These are phyloP conservation scores for Diatrype stigma DNA, from an alignment of 2,329 filamentous ascomycete species.

Conservation along the genomic window DNA sequence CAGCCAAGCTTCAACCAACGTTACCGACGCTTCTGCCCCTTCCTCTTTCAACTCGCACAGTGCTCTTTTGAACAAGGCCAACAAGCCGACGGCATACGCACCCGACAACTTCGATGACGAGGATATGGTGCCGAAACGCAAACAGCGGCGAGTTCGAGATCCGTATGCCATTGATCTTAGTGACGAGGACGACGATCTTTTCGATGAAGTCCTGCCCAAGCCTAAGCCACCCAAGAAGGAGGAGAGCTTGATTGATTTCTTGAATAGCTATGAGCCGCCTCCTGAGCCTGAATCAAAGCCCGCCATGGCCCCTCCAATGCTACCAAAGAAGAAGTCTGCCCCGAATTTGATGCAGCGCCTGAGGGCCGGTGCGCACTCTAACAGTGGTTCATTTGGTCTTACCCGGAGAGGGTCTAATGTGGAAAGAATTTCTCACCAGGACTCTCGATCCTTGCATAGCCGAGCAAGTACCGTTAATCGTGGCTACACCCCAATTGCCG, in stretches of 20 bases:
- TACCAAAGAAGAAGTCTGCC: slow-evolving; percentile 60
- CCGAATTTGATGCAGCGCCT: slow-evolving; percentile 60
- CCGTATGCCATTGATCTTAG: slow-evolving; percentile 89
- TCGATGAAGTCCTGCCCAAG: slow-evolving; percentile 37
- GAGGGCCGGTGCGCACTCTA: slow-evolving; percentile 28
- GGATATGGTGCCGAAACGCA: slow-evolving; percentile 63
- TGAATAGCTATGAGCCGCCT: slow-evolving; percentile 66
- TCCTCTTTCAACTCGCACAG: slow-evolving; percentile 74
- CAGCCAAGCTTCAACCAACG: slow-evolving; percentile 52
- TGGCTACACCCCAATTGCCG: slow-evolving; percentile 51
- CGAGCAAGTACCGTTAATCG: slow-evolving; percentile 32
- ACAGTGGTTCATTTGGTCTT: slow-evolving; percentile 21
- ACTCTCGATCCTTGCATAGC: slow-evolving; percentile 36
- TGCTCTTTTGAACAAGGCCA: slow-evolving; percentile 52
- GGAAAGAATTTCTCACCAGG: slow-evolving; percentile 28
- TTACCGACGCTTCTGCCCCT: slow-evolving; percentile 55
- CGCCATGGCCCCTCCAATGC: slow-evolving; percentile 30
- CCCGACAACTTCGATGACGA: slow-evolving; percentile 43
- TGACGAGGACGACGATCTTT: slow-evolving; percentile 63
- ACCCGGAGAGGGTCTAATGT: slow-evolving; percentile 21
- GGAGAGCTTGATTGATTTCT: slow-evolving; percentile 70
- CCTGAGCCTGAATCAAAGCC: slow-evolving; percentile 39
- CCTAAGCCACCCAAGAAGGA: slow-evolving; percentile 44
- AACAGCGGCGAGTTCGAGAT: slow-evolving; percentile 74
- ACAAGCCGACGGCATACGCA: slow-evolving; percentile 32